A percentile compares a stretch with the other conserved stretches of the same genome.
These are phyloP conservation scores for Tetraselmis chui DNA, from an alignment of 139 green algal genomes.

Conservation along the genomic window DNA sequence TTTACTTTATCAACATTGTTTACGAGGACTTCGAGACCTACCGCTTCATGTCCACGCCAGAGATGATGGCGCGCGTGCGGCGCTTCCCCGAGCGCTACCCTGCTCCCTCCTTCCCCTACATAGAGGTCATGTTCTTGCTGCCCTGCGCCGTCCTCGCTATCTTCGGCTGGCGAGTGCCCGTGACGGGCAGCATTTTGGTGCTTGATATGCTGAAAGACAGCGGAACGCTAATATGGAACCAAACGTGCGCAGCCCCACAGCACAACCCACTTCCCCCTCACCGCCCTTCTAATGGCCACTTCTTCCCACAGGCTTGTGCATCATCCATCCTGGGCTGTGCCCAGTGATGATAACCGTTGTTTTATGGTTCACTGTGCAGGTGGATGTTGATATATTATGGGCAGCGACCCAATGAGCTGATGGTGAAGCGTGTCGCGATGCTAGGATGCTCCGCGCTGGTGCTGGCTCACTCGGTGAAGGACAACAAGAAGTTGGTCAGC, in stretches of 20 bases:
- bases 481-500: constrained; percentile 8
- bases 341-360: too few relatives aligned
- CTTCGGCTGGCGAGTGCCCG: constrained; percentile 14
- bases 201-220: constrained; percentile 20
- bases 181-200: constrained; percentile 25
- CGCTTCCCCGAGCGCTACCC: constrained; percentile 2
- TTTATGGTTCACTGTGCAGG: too few relatives aligned
- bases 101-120: constrained; percentile 5
- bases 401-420: constrained; percentile 36
- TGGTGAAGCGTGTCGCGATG: constrained; percentile 46
- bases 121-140: constrained; percentile 30
- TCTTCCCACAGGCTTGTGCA: too few relatives aligned
- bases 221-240: constrained; percentile 16
- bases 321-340: too few relatives aligned
- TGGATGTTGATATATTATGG: constrained; percentile 17
- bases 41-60: constrained; percentile 5
- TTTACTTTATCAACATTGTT: constrained; percentile 20
- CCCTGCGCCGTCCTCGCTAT: constrained; percentile 31
- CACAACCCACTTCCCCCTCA: neutral
- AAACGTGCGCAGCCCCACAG: constrained; percentile 12
- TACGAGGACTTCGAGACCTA: neutral
- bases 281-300: neutral
- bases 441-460: constrained; percentile 36
- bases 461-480: constrained; percentile 26
- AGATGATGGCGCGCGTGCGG: constrained; percentile 6